Evolutionary conservation across 179 eudicot species (phyloP).

Genomic region (Silene coronaria): DNA sequence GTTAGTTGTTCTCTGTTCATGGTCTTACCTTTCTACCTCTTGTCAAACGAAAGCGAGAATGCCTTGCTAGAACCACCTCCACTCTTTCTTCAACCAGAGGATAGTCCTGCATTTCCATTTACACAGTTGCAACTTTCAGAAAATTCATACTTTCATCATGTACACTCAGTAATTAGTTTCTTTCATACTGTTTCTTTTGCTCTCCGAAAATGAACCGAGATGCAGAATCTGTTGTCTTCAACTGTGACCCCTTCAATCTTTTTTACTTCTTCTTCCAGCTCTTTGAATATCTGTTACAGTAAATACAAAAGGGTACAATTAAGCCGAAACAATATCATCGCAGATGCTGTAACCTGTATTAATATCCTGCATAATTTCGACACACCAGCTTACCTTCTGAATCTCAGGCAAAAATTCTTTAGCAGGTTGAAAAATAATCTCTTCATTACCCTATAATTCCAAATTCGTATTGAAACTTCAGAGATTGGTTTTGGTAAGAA

Average conservation of each 20-base stretch:
- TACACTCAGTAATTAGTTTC: background rate
- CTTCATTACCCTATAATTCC: constrained; percentile 51
- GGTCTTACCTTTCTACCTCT: constrained; percentile 49
- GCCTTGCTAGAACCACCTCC: constrained; percentile 32
- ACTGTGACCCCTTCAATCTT: constrained; percentile 50
- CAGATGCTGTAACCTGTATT: background rate
- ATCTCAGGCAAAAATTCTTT: constrained; percentile 72
- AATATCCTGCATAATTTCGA: no score
- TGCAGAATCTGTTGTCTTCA: constrained; percentile 81
- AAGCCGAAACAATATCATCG: background rate
- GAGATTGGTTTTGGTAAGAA: background rate
- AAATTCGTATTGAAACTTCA: background rate
- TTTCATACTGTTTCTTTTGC: constrained; percentile 48
- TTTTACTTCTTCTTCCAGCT: constrained; percentile 42
- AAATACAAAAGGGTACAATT: background rate
- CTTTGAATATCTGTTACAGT: constrained; percentile 44
- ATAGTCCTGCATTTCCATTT: constrained; percentile 47
- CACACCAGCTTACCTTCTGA: no score
- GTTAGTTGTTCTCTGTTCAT: background rate
- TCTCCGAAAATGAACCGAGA: constrained; percentile 78
- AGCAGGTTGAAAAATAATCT: constrained; percentile 74
- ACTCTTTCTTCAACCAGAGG: constrained; percentile 43
- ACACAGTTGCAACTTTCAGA: no score
- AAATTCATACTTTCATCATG: no score
- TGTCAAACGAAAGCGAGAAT: constrained; percentile 50